Base-by-base conservation (phyloP, 192 early-diverging fungal genomes). In the Podila verticillata region DNA sequence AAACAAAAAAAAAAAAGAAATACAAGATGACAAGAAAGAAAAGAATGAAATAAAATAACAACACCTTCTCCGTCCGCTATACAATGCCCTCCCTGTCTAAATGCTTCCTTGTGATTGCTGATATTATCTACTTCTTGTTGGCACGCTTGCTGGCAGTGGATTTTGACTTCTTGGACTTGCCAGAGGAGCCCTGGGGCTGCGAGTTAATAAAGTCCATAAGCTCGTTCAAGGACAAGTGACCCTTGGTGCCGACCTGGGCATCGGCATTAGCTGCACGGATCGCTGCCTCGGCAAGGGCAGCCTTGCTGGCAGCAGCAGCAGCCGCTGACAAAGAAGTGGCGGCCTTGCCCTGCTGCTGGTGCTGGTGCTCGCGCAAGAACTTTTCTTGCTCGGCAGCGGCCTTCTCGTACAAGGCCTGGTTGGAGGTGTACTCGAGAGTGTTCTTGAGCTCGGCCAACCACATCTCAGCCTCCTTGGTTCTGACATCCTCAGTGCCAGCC, bases 141-240 rank as follows among this genome's bases (percentile, higher is more conserved):
- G 48, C 58, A 56, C 74, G 74, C 68, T 78, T 78, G 58, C 26
- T 35, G 35, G 61, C 30, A 36, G 61, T 3, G 51, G 59, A 34
- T 63, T 72, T 72, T 32, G 51, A 44, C 36, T 60, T 59, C 31
- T 59, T 63, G 39, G 28, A 15, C 48, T 49, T 60, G 73, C 81
- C 39, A 17, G 75, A 67, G 19, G 59, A 61, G 26, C 51, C 34
- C 17, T 35, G 31, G n/a, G 70, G 65, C 47, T 80, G 70, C 61
- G 32, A 72, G 62, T 87, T 90, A 49, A 93, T 92, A 54, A 87
- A 96, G 63, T 92, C 86, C 63, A 96, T 61, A 51, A 96, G 83
- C 49, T 96, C 90, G 24, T 96, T 92, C 71, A 96, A 89, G 0
- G 93, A 89, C 68, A 94, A 69, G 62, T 89, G 86, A 39, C 94